Base-by-base conservation (phyloP, 495 filamentous ascomycete species). In the Podospora sp. region DNA sequence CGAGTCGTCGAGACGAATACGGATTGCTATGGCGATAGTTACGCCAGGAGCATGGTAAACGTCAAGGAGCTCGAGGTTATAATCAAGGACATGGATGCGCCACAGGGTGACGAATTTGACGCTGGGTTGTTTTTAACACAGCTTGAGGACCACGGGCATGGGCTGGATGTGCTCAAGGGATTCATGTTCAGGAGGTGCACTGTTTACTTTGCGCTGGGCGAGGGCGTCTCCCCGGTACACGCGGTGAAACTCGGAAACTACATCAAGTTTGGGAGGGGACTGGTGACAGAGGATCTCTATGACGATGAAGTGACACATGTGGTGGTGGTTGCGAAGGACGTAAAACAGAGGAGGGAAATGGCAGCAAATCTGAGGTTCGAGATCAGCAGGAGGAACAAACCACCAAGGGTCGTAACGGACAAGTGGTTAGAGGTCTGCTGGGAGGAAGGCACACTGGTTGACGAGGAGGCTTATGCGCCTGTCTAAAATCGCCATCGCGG, bases 21-120 rank as follows among this genome's bases (percentile, higher is more conserved):
- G 8, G 95, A 99, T 76, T 80, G 83, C 67, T 97, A 85, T 70
- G 88, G 87, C 1, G 95, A 99, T 76, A 94, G 93, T 72, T 98
- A 93, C 75, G 84, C 89, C 1, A 84, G 93, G 27, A 88, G 96
- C 69, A 80, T 90, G 12, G 63, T 21, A n/a, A 84, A 78, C 0
- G 73, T 81, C 0, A 85, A 89, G 4, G 92, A 97, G 72, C 78
- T 98, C 29, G 80, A 77, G 56, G 76, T 80, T 14, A 78, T 92
- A 53, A 68, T 88, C 35, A 76, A 81, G 1, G 67, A 74, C 25
- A 87, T 88, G 80, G 65, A 71, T 58, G 26, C 71, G 21, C 56
- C 68, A 20, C 63, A 68, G 56, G 26, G 22, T 2, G 68, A 51
- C 18, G 66, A 60, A 14, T 78, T 83, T 53, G 71, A 79, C 24